Evolutionary conservation across 495 filamentous ascomycete genomes (phyloP), one percentile per base, ranked within the genome.

Genomic region (Daldinia vernicosa): DNA sequence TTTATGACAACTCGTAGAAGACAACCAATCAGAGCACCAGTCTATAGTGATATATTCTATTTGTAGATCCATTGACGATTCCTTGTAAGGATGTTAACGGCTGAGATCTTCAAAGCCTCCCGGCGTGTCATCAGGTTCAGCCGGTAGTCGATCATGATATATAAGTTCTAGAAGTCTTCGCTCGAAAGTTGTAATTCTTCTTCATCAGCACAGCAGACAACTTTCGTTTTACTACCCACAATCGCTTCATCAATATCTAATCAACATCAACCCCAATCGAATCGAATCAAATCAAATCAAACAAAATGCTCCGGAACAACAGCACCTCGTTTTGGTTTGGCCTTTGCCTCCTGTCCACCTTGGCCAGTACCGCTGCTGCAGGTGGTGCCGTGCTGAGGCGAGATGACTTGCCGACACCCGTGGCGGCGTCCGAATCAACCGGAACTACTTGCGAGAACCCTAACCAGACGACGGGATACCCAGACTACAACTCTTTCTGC

Each of bases 401-500:
- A n/a, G 27, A 39, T 22, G 27, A 12, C 27, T 22, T 19, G 1
- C 55, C 70, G 15, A 69, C 70, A 9, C 35, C 64, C 30, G 68
- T 65, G 9, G 58, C 26, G 7, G 14, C 14, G 7, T n/a, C 60
- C 1, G 65, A 40, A 17, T 12, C 70, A 1, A 61, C 60, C 2
- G 32, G n/a, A 8, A 54, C 70, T 17, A 39, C 60, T 3, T 73
- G 70, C 57, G 66, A 69, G 1, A 58, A 62, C 26, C 65, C 70
- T 2, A 69, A 53, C 19, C 61, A 69, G 37, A 73, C 70, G 1
- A 73, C 70, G 0, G 70, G 70, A 0, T 74, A 75, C 33, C 75
- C 72, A 0, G 65, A 77, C 59, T 77, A 75, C 50, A 70, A 75
- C 61, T 12, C 58, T 17, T 75, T 60, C 51, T 77, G 75, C 70